Evolutionary conservation across 2,329 filamentous ascomycete species (phyloP).

Genomic region (Xylariales sp.): DNA sequence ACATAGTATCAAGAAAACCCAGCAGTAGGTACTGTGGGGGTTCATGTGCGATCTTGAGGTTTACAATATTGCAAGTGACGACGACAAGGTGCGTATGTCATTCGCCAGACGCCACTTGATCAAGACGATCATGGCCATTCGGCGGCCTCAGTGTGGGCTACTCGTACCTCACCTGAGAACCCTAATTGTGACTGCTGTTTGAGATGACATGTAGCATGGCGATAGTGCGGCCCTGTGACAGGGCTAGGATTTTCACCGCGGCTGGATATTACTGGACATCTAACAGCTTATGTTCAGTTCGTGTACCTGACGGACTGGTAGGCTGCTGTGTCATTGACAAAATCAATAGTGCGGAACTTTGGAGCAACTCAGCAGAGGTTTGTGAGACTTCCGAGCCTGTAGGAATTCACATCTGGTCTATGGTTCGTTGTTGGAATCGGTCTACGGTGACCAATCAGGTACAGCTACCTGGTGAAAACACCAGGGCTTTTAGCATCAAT

Average conservation of each 20-base stretch:
- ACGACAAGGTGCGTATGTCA: neutral
- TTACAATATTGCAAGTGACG: neutral
- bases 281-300: neutral
- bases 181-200: constrained; percentile 7
- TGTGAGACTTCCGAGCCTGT: neutral
- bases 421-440: constrained; percentile 1
- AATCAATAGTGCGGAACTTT: constrained; percentile 4
- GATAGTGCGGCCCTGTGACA: neutral
- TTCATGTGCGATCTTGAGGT: neutral
- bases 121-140: neutral
- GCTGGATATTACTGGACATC: neutral
- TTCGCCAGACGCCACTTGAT: neutral
- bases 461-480: neutral
- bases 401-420: neutral
- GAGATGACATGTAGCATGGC: constrained; percentile 4
- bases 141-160: constrained; percentile 2
- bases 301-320: constrained; percentile 1
- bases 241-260: no score
- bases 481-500: constrained; percentile 26
- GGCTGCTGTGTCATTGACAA: neutral
- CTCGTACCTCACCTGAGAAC: constrained; percentile 7
- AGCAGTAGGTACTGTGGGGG: neutral
- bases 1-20: no score
- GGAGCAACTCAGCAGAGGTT: neutral
- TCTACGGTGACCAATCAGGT: constrained; percentile 7